phyloP scores from a whole-genome alignment of 108 stramenopile species.

The Discostella stelligeroides region DNA sequence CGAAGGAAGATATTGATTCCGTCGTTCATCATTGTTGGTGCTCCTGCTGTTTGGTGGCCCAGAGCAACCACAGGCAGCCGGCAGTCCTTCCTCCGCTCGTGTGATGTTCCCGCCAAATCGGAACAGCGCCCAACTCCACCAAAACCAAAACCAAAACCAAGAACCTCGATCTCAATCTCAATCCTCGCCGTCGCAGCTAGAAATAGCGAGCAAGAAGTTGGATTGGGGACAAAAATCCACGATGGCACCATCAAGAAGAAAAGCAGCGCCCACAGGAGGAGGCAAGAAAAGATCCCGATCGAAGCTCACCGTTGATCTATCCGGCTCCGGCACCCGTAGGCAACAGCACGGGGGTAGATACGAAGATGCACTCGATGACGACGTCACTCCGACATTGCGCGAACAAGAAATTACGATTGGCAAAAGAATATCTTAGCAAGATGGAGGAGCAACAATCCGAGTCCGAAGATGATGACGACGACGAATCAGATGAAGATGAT shows the following conservation, averaged over 20 bases:
- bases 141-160: too few relatives aligned
- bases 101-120: too few relatives aligned
- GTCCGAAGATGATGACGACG: slow-evolving; percentile 27
- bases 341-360: slow-evolving; percentile 20
- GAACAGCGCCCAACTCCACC: neutral
- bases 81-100: too few relatives aligned
- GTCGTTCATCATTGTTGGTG: too few relatives aligned
- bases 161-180: too few relatives aligned
- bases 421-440: slow-evolving; percentile 77
- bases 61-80: too few relatives aligned
- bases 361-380: slow-evolving; percentile 31
- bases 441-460: slow-evolving; percentile 54
- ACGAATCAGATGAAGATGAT: slow-evolving; percentile 41
- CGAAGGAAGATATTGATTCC: too few relatives aligned
- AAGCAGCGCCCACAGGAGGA: neutral
- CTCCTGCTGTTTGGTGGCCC: too few relatives aligned
- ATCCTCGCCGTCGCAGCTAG: too few relatives aligned
- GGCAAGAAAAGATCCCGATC: neutral
- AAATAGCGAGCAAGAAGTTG: slow-evolving; percentile 11
- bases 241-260: slow-evolving; percentile 2
- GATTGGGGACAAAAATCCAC: slow-evolving; percentile 4
- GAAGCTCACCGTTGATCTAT: slow-evolving; percentile 42
- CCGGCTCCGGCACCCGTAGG: slow-evolving; percentile 11
- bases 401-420: slow-evolving; percentile 76
- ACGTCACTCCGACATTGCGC: slow-evolving; percentile 10